phyloP scores from a whole-genome alignment of 441 rosid genomes.

The Brassica hybrid region DNA sequence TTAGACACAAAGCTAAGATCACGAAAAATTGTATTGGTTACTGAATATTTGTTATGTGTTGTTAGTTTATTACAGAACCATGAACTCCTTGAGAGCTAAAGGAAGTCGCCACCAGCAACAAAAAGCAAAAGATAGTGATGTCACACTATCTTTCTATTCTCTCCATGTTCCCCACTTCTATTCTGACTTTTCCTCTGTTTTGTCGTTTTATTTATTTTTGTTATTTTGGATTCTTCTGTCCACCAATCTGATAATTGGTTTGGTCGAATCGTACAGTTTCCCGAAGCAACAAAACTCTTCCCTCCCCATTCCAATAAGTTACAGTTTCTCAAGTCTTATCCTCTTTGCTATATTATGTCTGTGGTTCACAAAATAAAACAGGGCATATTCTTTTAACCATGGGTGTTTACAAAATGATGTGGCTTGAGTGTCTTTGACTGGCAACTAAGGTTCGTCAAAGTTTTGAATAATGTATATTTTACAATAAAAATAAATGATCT shows the following conservation, averaged over 20 bases:
- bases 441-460: conserved; percentile 15
- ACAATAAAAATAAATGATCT: conserved; percentile 9
- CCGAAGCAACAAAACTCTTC: conserved; percentile 36
- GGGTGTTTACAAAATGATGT: conserved; percentile 7
- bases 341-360: conserved; percentile 24
- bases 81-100: conserved; percentile 29
- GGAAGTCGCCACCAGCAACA: conserved; percentile 22
- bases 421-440: conserved; percentile 22
- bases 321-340: conserved; percentile 28
- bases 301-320: conserved; percentile 14
- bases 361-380: conserved; percentile 28
- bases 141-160: conserved; percentile 30
- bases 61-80: conserved; percentile 27
- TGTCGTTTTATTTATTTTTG: conserved; percentile 4
- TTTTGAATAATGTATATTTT: background rate
- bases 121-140: conserved; percentile 27
- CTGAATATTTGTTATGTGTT: conserved; percentile 26
- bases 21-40: conserved; percentile 1
- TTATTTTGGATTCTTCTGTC: conserved; percentile 13
- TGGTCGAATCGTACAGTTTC: conserved; percentile 29
- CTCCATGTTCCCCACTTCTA: conserved; percentile 45
- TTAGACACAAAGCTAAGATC: conserved; percentile 25
- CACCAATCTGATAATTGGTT: conserved; percentile 37
- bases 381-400: conserved; percentile 31
- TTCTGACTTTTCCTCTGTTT: conserved; percentile 28